These are phyloP conservation scores for Pinguiococcus pyrenoidosus DNA, from an alignment of 108 stramenopile species.

Conservation along the genomic window DNA sequence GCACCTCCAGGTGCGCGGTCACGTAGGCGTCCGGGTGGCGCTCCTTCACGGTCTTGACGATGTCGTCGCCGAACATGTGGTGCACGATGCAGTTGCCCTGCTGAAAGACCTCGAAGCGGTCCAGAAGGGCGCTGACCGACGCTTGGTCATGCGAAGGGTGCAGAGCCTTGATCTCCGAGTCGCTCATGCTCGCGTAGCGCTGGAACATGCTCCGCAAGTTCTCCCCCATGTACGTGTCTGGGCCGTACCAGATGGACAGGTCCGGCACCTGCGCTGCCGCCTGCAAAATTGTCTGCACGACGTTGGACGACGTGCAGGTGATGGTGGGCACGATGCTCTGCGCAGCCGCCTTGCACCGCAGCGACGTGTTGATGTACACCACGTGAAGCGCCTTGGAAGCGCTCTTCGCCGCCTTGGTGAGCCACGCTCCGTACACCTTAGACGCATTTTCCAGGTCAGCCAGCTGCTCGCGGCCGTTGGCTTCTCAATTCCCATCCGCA, in stretches of 20 bases:
- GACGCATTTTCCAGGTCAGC: no score
- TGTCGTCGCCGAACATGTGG: constrained; percentile 78
- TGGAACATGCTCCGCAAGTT: constrained; percentile 61
- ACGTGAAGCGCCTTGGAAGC: constrained; percentile 55
- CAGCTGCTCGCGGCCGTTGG: no score
- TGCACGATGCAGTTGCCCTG: constrained; percentile 82
- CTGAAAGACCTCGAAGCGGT: constrained; percentile 10
- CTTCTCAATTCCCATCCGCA: no score
- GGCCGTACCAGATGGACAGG: constrained; percentile 67
- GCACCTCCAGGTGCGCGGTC: constrained; percentile 87
- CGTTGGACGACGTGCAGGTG: constrained; percentile 81
- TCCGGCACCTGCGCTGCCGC: constrained; percentile 60
- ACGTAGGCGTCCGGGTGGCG: constrained; percentile 63
- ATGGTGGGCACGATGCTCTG: constrained; percentile 69
- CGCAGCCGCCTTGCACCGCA: constrained; percentile 72
- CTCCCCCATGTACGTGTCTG: constrained; percentile 89
- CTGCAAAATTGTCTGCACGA: constrained; percentile 72
- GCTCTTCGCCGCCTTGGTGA: constrained; percentile 36
- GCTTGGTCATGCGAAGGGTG: constrained; percentile 15
- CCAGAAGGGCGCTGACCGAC: constrained; percentile 4
- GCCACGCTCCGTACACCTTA: constrained; percentile 67
- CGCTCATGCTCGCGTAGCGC: constrained; percentile 3
- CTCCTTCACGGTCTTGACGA: constrained; percentile 47
- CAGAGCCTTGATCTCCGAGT: constrained; percentile 17
- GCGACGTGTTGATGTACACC: constrained; percentile 85